Percentiles rank a stretch among this genome's conserved stretches.
Conservation (phyloP, 1,139 yeast genomes). For the Hanseniaspora sp. region DNA sequence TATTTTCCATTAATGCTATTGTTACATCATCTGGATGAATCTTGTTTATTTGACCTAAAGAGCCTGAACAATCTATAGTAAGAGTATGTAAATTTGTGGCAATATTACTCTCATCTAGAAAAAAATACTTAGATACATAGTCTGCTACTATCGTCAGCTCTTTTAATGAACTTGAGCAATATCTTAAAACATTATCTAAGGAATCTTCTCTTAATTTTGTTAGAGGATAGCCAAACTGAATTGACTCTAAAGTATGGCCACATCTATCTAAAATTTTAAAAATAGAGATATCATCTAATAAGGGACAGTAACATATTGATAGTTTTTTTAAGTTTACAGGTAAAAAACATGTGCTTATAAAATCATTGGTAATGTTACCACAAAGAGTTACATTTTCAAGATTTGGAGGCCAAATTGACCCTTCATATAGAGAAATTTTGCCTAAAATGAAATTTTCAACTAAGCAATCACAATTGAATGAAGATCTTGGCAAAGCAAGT, state of each 20-base stretch:
- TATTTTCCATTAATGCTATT: constrained; percentile 65
- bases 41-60: constrained; percentile 72
- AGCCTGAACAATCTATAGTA: constrained; percentile 74
- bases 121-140: constrained; percentile 57
- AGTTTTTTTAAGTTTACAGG: constrained; percentile 61
- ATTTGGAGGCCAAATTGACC: constrained; percentile 61
- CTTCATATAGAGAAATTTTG: constrained; percentile 23
- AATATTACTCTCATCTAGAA: constrained; percentile 46
- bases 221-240: constrained; percentile 77
- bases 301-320: constrained; percentile 83
- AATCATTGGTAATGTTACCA: constrained; percentile 81
- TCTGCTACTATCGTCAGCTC: constrained; percentile 66
- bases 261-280: constrained; percentile 48
- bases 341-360: constrained; percentile 52
- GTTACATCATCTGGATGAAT: constrained; percentile 82
- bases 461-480: constrained; percentile 50
- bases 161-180: constrained; percentile 55
- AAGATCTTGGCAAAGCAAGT: constrained; percentile 78
- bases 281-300: constrained; percentile 50
- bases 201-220: constrained; percentile 63
- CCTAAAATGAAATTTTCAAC: not conserved
- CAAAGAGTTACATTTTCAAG: constrained; percentile 63
- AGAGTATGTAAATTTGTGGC: constrained; percentile 47
- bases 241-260: constrained; percentile 51
- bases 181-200: constrained; percentile 57